These are phyloP conservation scores for Hemileia vastatrix DNA, from an alignment of 1,284 basidiomycete species.

Conservation along the genomic window DNA sequence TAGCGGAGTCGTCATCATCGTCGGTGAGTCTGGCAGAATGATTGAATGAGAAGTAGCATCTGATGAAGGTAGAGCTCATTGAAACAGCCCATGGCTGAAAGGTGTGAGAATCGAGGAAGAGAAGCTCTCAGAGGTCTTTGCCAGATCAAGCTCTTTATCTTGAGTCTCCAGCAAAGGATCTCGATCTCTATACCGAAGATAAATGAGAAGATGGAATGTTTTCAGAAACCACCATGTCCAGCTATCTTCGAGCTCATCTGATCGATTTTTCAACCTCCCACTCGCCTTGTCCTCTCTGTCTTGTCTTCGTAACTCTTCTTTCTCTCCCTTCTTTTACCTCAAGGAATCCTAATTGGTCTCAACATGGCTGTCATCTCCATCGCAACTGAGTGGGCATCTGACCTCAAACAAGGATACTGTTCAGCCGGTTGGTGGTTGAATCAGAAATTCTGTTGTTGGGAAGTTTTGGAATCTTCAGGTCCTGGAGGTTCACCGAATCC, in stretches of 20 bases:
- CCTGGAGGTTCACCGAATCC: conserved; percentile 33
- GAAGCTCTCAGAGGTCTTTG: no score
- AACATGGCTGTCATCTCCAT: conserved; percentile 92
- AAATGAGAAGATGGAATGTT: no score
- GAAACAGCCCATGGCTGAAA: background rate
- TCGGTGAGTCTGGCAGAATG: conserved; percentile 26
- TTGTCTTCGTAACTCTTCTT: no score
- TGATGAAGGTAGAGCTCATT: background rate
- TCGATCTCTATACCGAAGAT: no score
- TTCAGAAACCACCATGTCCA: no score
- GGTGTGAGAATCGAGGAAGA: no score
- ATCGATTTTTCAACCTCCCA: conserved; percentile 5
- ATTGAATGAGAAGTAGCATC: background rate
- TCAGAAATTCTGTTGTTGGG: conserved; percentile 96
- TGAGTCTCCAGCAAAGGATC: no score
- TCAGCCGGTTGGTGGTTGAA: conserved; percentile 96
- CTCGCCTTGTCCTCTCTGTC: no score
- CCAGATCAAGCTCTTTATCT: no score
- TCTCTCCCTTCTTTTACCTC: no score
- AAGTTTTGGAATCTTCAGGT: conserved; percentile 46
- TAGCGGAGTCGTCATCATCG: conserved; percentile 38
- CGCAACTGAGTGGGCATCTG: conserved; percentile 90
- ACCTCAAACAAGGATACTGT: conserved; percentile 95
- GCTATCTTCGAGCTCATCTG: no score
- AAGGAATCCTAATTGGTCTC: conserved; percentile 80